These are phyloP conservation scores for Oryza punctata DNA, from an alignment of 176 grass and related monocot genomes.

Conservation along the genomic window DNA sequence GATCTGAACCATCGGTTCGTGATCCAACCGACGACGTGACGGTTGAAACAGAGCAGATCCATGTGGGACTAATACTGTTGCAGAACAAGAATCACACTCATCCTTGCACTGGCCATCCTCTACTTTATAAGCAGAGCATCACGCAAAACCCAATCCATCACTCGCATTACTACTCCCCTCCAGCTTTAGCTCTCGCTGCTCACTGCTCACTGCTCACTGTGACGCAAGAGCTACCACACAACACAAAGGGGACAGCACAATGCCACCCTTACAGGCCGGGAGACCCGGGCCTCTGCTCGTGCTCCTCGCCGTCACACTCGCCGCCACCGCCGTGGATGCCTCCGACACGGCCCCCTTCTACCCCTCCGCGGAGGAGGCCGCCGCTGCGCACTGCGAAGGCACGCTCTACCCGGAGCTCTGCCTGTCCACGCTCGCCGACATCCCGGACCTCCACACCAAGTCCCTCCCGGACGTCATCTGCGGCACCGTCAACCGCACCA, in stretches of 20 bases:
- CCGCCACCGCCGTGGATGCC: neutral
- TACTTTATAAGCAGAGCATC: constrained; percentile 7
- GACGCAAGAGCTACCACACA: neutral
- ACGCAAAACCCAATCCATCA: neutral
- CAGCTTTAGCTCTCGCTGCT: neutral
- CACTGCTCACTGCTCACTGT: neutral
- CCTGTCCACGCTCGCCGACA: constrained; percentile 59
- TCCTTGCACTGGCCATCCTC: neutral
- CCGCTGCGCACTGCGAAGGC: constrained; percentile 61
- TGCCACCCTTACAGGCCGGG: constrained; percentile 22
- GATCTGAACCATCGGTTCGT: neutral
- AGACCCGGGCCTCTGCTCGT: constrained; percentile 26
- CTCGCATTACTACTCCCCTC: neutral
- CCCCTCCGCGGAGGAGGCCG: constrained; percentile 39
- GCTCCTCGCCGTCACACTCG: constrained; percentile 26
- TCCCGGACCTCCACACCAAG: constrained; percentile 59
- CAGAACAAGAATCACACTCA: neutral
- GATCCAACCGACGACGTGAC: neutral
- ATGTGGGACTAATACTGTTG: neutral
- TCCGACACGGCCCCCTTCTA: constrained; percentile 36
- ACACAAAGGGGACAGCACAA: constrained; percentile 8
- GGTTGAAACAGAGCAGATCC: neutral
- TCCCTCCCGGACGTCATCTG: constrained; percentile 61
- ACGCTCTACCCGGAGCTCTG: constrained; percentile 77
- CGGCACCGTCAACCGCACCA: constrained; percentile 53